Base-by-base conservation (phyloP, 1,284 basidiomycete species). In the Phylloboletellus chloephorus region DNA sequence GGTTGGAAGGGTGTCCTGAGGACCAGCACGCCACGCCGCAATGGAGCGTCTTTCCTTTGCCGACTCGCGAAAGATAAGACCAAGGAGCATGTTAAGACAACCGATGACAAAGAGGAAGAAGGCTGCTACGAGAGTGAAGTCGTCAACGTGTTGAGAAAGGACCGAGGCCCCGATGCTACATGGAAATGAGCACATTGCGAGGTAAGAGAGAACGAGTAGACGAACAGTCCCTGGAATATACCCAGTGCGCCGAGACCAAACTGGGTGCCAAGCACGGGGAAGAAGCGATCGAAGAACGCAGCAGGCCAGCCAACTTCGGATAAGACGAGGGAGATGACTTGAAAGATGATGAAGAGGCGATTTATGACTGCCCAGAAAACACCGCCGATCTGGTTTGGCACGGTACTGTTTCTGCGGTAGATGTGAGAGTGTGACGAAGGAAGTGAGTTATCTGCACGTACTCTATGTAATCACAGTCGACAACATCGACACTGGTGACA, bases 321-420 rank as follows among this genome's bases (percentile, higher is more conserved):
- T 43, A 91, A 63, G 47, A 90, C 67, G 49, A 94, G 78, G 39
- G 89, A 72, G 52, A 90, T 61, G 50, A 80, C 76, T 67, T 90
- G 83, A 64, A 84, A 80, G 47, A 92, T 75, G 63, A 93, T 88
- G 61, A 93, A 74, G 33, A 93, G 71, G 48, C 85, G 74, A 60
- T 88, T 87, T 44, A 93, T 67, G 43, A 93, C 79, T 11, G 88
- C 84, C 85, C 88, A 93, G 67, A 94, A 93, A 21, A 79, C 74
- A 31, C 91, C 90, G 8, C 86, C 89, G 17, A 87, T 72, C 59
- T 94, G 90, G 59, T 89, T 86, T n/a, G 90, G 90, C 13, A 93
- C 86, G 2, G 87, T 86, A 61, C 83, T 86, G 46, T 74, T 72
- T 50, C 83, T 88, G 51, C 21, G 43, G 38, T 25, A 28, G 21